phyloP scores from a whole-genome alignment of 257 asterid genomes.

The Nicotiana knightiana region DNA sequence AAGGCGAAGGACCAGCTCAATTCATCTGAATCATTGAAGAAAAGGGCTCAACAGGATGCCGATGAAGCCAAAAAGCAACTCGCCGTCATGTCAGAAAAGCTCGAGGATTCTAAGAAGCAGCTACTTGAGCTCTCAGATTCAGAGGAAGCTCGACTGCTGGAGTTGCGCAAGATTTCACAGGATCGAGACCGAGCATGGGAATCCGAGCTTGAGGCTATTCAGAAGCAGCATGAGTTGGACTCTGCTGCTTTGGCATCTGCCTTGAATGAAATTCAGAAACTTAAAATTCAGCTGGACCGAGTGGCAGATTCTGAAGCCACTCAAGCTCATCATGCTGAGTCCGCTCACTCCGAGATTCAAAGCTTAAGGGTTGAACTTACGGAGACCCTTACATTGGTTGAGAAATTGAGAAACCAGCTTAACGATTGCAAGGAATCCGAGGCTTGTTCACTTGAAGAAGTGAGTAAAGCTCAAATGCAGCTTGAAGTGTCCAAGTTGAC shows the following conservation, averaged over 20 bases:
- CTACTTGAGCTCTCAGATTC: conserved; percentile 61
- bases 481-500: conserved; percentile 48
- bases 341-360: conserved; percentile 54
- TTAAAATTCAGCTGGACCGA: conserved; percentile 53
- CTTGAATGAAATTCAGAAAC: conserved; percentile 66
- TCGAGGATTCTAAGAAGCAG: conserved; percentile 62
- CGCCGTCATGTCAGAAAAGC: conserved; percentile 42
- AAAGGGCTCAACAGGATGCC: conserved; percentile 55
- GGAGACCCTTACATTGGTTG: conserved; percentile 50
- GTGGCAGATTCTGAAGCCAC: conserved; percentile 57
- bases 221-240: conserved; percentile 75
- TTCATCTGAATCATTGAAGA: conserved; percentile 68
- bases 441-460: conserved; percentile 50
- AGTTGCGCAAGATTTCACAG: conserved; percentile 72
- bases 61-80: conserved; percentile 69
- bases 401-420: conserved; percentile 51
- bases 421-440: conserved; percentile 57
- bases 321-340: conserved; percentile 64
- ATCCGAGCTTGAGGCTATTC: conserved; percentile 72
- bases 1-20: conserved; percentile 62
- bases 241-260: conserved; percentile 65
- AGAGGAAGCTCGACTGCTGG: conserved; percentile 73
- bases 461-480: conserved; percentile 44
- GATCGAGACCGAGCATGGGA: conserved; percentile 81
- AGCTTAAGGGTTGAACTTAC: conserved; percentile 60